These are phyloP conservation scores for Lepidopterella palustris DNA, from an alignment of 495 filamentous ascomycete genomes.

Conservation along the genomic window DNA sequence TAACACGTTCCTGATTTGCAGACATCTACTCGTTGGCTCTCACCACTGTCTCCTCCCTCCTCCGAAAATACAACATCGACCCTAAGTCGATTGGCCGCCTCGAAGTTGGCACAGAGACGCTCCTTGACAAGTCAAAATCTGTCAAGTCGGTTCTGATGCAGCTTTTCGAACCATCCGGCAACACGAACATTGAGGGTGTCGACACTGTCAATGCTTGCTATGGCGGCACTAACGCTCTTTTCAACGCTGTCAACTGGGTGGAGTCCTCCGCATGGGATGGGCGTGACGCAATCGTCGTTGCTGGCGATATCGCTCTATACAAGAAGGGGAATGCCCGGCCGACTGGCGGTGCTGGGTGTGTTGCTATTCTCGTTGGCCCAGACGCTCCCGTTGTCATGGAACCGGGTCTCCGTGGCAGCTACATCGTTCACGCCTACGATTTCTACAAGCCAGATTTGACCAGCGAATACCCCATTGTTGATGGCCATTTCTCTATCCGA, in stretches of 20 bases:
- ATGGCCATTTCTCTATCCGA: constrained; percentile 88
- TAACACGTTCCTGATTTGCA: constrained; percentile 35
- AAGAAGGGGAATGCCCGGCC: constrained; percentile 93
- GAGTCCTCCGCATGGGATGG: constrained; percentile 99
- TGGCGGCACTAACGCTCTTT: constrained; percentile 93
- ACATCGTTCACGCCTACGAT: constrained; percentile 94
- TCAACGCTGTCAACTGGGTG: constrained; percentile 96
- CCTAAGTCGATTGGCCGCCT: constrained; percentile 82
- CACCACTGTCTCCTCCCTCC: constrained; percentile 78
- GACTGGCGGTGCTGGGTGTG: constrained; percentile 89
- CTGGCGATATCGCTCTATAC: constrained; percentile 97
- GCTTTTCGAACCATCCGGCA: constrained; percentile 75
- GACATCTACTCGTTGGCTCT: constrained; percentile 98
- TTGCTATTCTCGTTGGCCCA: constrained; percentile 91
- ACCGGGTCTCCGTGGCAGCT: constrained; percentile 82
- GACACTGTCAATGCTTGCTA: constrained; percentile 98
- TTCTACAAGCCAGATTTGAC: constrained; percentile 99
- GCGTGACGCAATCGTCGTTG: constrained; percentile 84
- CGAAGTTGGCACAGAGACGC: constrained; percentile 96
- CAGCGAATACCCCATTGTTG: constrained; percentile 95
- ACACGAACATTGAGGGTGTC: constrained; percentile 91
- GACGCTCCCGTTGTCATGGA: constrained; percentile 88
- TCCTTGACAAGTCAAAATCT: constrained; percentile 99
- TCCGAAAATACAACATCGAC: constrained; percentile 92
- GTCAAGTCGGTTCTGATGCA: constrained; percentile 99